Percentiles rank a stretch among this genome's conserved stretches.
phyloP scores from a whole-genome alignment of 345 rosid genomes.

The Limnanthes douglasii region DNA sequence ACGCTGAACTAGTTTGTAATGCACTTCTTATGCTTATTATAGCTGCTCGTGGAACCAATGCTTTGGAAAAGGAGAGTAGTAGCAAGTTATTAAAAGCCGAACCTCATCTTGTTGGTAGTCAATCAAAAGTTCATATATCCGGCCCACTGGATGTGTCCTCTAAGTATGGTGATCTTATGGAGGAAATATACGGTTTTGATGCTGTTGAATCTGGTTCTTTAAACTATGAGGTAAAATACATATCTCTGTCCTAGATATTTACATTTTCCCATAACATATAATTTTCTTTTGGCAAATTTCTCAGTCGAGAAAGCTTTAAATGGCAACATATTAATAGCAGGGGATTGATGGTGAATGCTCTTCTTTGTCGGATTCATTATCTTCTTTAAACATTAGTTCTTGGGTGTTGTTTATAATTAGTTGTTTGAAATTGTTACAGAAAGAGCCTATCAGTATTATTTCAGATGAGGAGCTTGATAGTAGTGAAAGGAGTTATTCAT shows the following conservation, averaged over 20 bases:
- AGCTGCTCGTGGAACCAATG: slow-evolving; percentile 5
- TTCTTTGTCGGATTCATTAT: background rate
- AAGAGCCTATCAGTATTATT: slow-evolving; percentile 7
- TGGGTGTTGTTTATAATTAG: slow-evolving; percentile 4
- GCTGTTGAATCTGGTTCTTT: slow-evolving; percentile 11
- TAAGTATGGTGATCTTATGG: slow-evolving; percentile 4
- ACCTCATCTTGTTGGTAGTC: slow-evolving; percentile 3
- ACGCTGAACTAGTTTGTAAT: background rate
- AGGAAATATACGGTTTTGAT: slow-evolving; percentile 9
- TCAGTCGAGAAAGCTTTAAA: background rate
- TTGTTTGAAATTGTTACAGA: slow-evolving; percentile 19
- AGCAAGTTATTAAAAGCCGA: slow-evolving; percentile 7
- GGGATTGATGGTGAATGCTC: background rate
- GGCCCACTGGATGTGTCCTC: slow-evolving; percentile 1
- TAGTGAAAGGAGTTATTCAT: slow-evolving; percentile 7
- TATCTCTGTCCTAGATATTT: slow-evolving; percentile 1
- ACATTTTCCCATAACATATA: too few species aligned
- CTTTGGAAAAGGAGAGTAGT: slow-evolving; percentile 3
- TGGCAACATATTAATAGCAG: background rate
- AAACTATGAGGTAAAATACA: slow-evolving; percentile 8
- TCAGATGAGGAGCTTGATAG: slow-evolving; percentile 10
- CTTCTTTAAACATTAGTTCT: background rate
- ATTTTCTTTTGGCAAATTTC: background rate
- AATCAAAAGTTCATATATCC: slow-evolving; percentile 1
- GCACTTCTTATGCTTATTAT: background rate